phyloP scores from a whole-genome alignment of 306 rosid genomes.

The Medicago arabica region DNA sequence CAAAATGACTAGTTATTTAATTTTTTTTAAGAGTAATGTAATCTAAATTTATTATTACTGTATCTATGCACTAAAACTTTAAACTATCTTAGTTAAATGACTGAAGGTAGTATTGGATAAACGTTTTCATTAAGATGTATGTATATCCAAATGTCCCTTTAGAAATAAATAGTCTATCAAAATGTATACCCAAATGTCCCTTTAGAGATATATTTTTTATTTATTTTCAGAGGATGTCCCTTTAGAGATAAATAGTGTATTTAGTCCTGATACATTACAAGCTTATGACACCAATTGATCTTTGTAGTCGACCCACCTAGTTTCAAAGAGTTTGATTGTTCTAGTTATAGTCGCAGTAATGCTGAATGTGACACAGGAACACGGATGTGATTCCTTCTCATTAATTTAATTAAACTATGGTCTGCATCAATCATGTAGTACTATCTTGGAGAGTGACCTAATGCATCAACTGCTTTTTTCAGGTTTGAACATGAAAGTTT shows the following conservation, averaged over 20 bases:
- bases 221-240: no score
- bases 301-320: background rate
- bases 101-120: background rate
- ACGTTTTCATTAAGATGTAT: background rate
- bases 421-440: slow-evolving; percentile 5
- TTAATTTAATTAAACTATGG: background rate
- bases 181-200: no score
- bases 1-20: background rate
- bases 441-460: slow-evolving; percentile 31
- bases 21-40: no score
- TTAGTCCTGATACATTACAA: background rate
- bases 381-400: slow-evolving; percentile 3
- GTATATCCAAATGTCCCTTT: no score
- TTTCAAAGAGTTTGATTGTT: background rate
- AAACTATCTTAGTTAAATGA: background rate
- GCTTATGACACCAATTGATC: background rate
- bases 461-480: slow-evolving; percentile 44
- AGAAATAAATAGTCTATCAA: no score
- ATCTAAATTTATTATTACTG: no score
- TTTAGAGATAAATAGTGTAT: background rate
- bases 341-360: background rate
- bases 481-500: slow-evolving; percentile 86
- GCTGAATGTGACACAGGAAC: background rate
- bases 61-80: background rate
- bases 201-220: no score